A percentile compares a stretch with the other conserved stretches of the same genome.
Evolutionary conservation across 352 stramenopile species (phyloP).

Genomic region (Phytophthora quininea): DNA sequence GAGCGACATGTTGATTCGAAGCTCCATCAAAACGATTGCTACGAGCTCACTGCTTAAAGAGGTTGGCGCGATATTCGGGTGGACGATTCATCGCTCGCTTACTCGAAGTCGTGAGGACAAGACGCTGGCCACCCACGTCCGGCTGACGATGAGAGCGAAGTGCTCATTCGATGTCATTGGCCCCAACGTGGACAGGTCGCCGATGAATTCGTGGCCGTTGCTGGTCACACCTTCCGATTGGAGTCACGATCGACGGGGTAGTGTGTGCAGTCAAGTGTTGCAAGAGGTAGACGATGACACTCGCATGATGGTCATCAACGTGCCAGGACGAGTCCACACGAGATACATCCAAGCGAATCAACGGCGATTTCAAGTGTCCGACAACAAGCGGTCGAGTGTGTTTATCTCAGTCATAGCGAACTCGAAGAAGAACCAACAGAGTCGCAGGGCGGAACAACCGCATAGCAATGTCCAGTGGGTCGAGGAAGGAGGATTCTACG

Average conservation of each 20-base stretch:
- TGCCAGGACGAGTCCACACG: constrained; percentile 10
- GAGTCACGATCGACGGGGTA: constrained; percentile 13
- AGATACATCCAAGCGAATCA: constrained; percentile 12
- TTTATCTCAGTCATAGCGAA: constrained; percentile 26
- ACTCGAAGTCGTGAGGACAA: too few relatives aligned
- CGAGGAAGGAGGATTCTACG: constrained; percentile 22
- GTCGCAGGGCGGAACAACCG: constrained; percentile 7
- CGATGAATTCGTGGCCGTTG: constrained; percentile 14
- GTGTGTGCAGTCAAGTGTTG: constrained; percentile 17
- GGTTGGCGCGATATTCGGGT: too few relatives aligned
- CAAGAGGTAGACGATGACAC: constrained; percentile 23
- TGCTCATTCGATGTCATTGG: too few relatives aligned
- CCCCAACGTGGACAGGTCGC: not conserved
- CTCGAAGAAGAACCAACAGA: constrained; percentile 27
- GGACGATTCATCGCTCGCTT: too few relatives aligned
- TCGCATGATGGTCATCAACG: constrained; percentile 21
- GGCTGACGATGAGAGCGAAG: too few relatives aligned
- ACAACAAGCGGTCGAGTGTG: constrained; percentile 8
- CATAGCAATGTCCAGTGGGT: constrained; percentile 22
- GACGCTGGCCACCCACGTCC: too few relatives aligned
- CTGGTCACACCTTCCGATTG: constrained; percentile 20
- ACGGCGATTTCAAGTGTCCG: constrained; percentile 2
- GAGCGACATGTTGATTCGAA: not conserved
- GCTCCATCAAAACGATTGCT: not conserved
- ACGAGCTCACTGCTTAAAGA: not conserved